phyloP scores from a whole-genome alignment of 768 basidiomycete genomes.

The Mrakia frigida region DNA sequence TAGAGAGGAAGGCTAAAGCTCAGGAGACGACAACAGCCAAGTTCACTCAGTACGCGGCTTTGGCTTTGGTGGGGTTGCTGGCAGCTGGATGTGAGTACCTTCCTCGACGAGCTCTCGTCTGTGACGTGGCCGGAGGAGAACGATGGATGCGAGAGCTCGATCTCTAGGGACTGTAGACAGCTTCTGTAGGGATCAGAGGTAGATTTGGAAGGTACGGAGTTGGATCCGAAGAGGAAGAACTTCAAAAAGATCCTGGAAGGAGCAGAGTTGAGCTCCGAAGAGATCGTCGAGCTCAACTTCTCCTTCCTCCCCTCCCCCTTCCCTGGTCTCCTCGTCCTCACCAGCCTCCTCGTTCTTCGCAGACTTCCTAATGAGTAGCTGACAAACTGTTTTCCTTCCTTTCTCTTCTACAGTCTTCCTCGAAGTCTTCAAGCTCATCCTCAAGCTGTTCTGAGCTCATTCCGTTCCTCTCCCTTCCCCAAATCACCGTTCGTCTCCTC shows the following conservation, averaged over 20 bases:
- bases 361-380: background rate
- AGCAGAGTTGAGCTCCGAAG: background rate
- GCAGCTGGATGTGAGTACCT: conserved; percentile 22
- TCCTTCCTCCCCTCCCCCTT: background rate
- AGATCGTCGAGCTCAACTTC: conserved; percentile 10
- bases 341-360: background rate
- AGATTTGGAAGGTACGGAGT: background rate
- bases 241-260: background rate
- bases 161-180: background rate
- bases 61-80: conserved; percentile 20
- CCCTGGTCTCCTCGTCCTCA: background rate
- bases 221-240: background rate
- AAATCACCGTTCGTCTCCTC: background rate
- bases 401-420: conserved; percentile 24
- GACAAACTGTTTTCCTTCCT: background rate
- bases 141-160: background rate
- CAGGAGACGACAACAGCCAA: background rate
- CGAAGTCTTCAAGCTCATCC: conserved; percentile 19
- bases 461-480: background rate
- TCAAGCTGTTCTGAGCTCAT: conserved; percentile 8
- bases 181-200: background rate
- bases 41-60: conserved; percentile 17
- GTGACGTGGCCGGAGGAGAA: conserved; percentile 1
- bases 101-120: background rate
- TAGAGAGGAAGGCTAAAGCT: conserved; percentile 13